Evolutionary conservation across 108 stramenopile species (phyloP), one percentile per base, ranked within the genome.

Genomic region (Nannochloropsis gaditana): DNA sequence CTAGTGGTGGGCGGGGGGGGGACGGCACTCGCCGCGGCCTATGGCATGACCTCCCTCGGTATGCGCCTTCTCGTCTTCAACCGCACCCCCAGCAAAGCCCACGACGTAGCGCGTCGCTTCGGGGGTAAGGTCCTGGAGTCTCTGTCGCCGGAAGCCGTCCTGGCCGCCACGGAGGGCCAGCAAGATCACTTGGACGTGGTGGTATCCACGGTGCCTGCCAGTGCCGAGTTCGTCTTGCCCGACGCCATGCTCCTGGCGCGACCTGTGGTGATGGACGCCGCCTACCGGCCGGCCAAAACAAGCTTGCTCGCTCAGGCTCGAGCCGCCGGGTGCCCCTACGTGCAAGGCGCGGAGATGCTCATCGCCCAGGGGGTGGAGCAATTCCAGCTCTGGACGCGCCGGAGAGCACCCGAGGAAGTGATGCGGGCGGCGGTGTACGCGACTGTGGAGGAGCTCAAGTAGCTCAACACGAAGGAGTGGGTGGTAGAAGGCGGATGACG

Each of bases 361-460:
- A 95, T 96, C 91, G 96, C 95, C 85, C 99, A 99, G 90, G 99
- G 97, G 42, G 92, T 97, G 5, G 95, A 94, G 44, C 99, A 99
- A 86, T 97, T 97, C 86, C 95, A 97, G 88, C 86, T 96, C 45
- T 98, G 99, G 97, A 95, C 95, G 5, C 91, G 91, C 44, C 82
- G 96, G 82, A 90, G 91, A 42, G 96, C 98, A 11, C 97, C 98
- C 42, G 80, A 43, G 31, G 81, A 31, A 15, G 87, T 47, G 73
- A 84, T 88, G 87, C 80, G 80, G 59, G 50, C 43, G 43, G 84
- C 84, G 9, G 87, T 88, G 3, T 88, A 84, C 42, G 50, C 80
- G 9, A 88, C 45, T 11, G 87, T 88, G 42, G 87, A 88, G 44
- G 80, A 84, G 59, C n/a, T 73, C 19, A 73, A 73, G 59, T 73